Conservation (phyloP, 352 stramenopile species). For the Pythium aristosporum region DNA sequence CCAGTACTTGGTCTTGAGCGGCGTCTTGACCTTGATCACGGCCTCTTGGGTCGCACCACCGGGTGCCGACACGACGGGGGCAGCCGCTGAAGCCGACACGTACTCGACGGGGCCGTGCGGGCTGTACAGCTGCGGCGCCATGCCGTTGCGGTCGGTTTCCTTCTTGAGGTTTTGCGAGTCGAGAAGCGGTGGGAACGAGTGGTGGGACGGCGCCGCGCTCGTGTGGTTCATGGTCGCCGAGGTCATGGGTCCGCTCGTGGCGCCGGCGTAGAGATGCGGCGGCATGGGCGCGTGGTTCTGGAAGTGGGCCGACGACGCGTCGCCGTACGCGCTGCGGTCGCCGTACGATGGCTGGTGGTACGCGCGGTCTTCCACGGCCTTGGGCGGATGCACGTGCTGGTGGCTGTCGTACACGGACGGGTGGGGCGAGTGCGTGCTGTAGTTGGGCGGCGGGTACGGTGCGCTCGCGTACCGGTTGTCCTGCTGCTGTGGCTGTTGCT, state of each 20-base stretch:
- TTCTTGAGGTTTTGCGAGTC: conserved; percentile 44
- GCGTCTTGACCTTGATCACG: conserved; percentile 88
- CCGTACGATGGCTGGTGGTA: conserved; percentile 23
- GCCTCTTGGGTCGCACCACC: conserved; percentile 57
- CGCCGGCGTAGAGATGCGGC: conserved; percentile 20
- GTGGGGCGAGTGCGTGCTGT: conserved; percentile 24
- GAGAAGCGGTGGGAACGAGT: conserved; percentile 61
- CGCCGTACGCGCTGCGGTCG: conserved; percentile 6
- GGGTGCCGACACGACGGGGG: background rate
- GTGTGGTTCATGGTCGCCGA: conserved; percentile 7
- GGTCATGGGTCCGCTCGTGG: conserved; percentile 18
- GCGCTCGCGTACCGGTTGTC: conserved; percentile 20
- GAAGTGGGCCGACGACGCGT: conserved; percentile 13
- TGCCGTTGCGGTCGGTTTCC: conserved; percentile 13
- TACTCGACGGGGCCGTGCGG: conserved; percentile 22
- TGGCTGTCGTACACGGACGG: conserved; percentile 27
- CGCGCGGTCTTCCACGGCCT: conserved; percentile 25
- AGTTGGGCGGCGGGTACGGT: conserved; percentile 12
- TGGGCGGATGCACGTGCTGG: conserved; percentile 29
- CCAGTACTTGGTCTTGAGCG: conserved; percentile 89
- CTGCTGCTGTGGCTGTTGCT: conserved; percentile 1
- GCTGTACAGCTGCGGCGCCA: conserved; percentile 8
- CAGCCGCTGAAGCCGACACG: conserved; percentile 1
- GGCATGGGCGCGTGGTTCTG: conserved; percentile 14
- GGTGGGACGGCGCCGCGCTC: conserved; percentile 29